phyloP scores from a whole-genome alignment of 305 asterid genomes.

The Plantago lanceolata region DNA sequence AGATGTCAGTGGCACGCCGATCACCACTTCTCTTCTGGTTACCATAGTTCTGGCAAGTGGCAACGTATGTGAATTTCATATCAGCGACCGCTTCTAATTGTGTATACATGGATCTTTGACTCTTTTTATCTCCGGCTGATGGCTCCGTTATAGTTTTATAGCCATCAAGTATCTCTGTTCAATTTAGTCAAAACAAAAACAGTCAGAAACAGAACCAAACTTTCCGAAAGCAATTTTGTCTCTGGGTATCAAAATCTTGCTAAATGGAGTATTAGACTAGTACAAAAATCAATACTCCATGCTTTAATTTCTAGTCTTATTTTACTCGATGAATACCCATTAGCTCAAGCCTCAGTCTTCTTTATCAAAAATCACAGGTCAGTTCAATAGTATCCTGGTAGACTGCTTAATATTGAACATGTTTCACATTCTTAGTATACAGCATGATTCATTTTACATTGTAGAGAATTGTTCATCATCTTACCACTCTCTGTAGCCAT shows the following conservation, averaged over 20 bases:
- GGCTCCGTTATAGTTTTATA: constrained; percentile 67
- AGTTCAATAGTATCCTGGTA: neutral
- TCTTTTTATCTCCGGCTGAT: constrained; percentile 80
- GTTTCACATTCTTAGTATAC: constrained; percentile 21
- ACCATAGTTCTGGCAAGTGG: constrained; percentile 97
- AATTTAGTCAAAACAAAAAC: constrained; percentile 15
- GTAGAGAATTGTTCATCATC: constrained; percentile 22
- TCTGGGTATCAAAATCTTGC: constrained; percentile 14
- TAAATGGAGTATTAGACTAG: constrained; percentile 8
- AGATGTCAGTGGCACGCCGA: constrained; percentile 97
- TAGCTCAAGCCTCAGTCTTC: constrained; percentile 9
- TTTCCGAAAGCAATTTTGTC: constrained; percentile 12
- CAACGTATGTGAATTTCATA: constrained; percentile 96
- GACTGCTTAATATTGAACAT: neutral
- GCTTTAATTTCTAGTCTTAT: constrained; percentile 1
- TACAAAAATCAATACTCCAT: neutral
- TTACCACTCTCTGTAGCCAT: constrained; percentile 91
- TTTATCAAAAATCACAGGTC: constrained; percentile 2
- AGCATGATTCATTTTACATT: constrained; percentile 23
- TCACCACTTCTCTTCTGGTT: constrained; percentile 95
- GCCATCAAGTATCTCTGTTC: constrained; percentile 84
- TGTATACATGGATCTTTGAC: constrained; percentile 88
- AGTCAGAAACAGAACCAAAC: constrained; percentile 21
- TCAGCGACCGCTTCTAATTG: constrained; percentile 96
- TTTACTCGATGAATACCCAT: neutral